phyloP scores from a whole-genome alignment of 1,139 yeast genomes.

The Nadsonia commutata region DNA sequence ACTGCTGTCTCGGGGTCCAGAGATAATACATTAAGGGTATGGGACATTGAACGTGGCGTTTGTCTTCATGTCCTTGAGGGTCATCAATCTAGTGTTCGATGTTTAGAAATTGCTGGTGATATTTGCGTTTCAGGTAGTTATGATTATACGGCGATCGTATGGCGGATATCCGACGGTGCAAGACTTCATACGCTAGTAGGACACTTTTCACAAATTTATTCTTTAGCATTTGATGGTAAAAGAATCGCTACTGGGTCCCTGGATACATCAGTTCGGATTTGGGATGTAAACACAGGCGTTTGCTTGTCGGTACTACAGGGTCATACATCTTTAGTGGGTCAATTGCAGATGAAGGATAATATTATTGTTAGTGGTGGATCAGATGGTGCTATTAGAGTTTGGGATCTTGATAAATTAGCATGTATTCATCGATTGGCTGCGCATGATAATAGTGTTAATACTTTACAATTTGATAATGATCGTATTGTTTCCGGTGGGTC shows the following conservation, averaged over 20 bases:
- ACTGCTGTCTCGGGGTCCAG: slow-evolving; percentile 81
- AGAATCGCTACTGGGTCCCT: slow-evolving; percentile 70
- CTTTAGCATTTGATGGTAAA: slow-evolving; percentile 72
- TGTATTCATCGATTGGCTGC: slow-evolving; percentile 86
- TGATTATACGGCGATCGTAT: slow-evolving; percentile 76
- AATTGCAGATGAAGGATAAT: slow-evolving; percentile 78
- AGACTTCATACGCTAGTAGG: slow-evolving; percentile 65
- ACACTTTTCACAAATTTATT: slow-evolving; percentile 77
- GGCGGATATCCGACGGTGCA: slow-evolving; percentile 72
- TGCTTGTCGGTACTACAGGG: slow-evolving; percentile 67
- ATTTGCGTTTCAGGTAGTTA: slow-evolving; percentile 55
- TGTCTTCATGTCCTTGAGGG: slow-evolving; percentile 67
- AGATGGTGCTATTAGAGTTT: slow-evolving; percentile 75
- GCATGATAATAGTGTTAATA: slow-evolving; percentile 63
- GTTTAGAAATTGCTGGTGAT: slow-evolving; percentile 45
- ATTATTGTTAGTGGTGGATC: slow-evolving; percentile 89
- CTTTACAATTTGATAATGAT: slow-evolving; percentile 79
- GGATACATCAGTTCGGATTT: slow-evolving; percentile 80
- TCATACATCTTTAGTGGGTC: slow-evolving; percentile 50
- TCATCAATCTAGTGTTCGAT: slow-evolving; percentile 57
- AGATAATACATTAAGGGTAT: slow-evolving; percentile 77
- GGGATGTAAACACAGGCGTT: slow-evolving; percentile 77
- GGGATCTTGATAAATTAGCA: slow-evolving; percentile 83
- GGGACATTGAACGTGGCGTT: slow-evolving; percentile 72
- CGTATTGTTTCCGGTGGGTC: slow-evolving; percentile 83